Evolutionary conservation across 139 green algal genomes (phyloP), one percentile per base, ranked within the genome.

Genomic region (Mesotaenium endlicherianum): DNA sequence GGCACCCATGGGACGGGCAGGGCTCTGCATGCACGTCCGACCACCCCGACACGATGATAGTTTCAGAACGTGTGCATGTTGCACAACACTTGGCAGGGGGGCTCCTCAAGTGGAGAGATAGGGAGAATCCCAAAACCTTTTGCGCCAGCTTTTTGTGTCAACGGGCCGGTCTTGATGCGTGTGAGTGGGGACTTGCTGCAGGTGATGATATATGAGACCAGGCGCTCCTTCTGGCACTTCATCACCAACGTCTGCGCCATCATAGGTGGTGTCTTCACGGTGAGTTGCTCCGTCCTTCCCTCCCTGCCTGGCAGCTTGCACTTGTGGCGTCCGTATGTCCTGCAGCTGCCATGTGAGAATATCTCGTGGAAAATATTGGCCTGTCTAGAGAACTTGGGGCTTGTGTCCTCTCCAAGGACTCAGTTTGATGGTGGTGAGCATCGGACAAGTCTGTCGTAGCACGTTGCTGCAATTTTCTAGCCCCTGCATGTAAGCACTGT

Each of bases 261-360:
- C 88, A 77, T 91, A 20, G 88, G 88, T 14, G 88, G 88, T 16
- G 88, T 91, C 30, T 91, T 90, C 53, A 90, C 86, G 55, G 88
- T 91, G 16, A 64, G 75, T 83, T 41, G n/a, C 41, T 64, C 26
- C 26, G 53, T 34, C 53, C 20, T 64, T 64, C 26, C 26, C 26
- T 64, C 26, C 26, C 20, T 64, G 20, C 26, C 26, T 64, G 20
- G 20, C 26, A 26, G 53, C 26, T 34, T 64, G 53, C 26, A 64
- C 53, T 64, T 64, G 53, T 20, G 20, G 26, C 20, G 53, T 20
- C 26, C 26, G 26, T 34, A 64, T 64, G 53, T 64, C 26, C 26
- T 64, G 20, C 26, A 34, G 53, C 26, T 20, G 53, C 53, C 53
- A 64, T 20, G 26, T n/a, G n/a, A n/a, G n/a, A n/a, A n/a, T n/a